Base-by-base conservation (phyloP, 1,284 basidiomycete genomes). In the Cryptococcus sp. region DNA sequence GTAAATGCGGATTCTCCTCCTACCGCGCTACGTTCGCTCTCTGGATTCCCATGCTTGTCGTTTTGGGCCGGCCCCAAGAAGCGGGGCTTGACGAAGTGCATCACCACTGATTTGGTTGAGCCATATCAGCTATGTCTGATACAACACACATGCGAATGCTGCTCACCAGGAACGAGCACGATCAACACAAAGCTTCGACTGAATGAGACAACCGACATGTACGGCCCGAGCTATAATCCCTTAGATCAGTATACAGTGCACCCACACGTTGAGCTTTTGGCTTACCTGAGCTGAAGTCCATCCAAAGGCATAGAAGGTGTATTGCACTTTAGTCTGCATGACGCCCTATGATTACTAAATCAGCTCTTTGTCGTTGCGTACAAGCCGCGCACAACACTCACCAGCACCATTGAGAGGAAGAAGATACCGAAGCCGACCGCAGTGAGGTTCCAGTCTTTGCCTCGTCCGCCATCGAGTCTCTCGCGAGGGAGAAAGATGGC, bases 221-320 rank as follows among this genome's bases (percentile, higher is more conserved):
- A 91, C 63, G 91, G 91, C 8, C 89, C 90, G 15, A 89, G 76
- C 88, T 92, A 27, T 1, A 51, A 41, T 22, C 22, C 38, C n/a
- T 22, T 48, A n/a, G 48, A 50, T 38, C 41, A 20, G 4, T 15
- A 19, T 19, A 27, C 19, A 40, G n/a, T 10, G 42, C 19, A 43
- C 30, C 7, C 30, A 35, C 30, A 35, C 30, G 40, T 30, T 49
- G 38, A 16, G 19, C 41, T 52, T 7, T 25, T 22, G 35, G 77
- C 83, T 60, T 64, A 89, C 88, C 68, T 82, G 81, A 73, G 88
- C 85, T 5, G 88, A 82, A n/a, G 79, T 83, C 91, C 90, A 93
- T 0, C 83, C 82, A 69, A 88, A 93, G 1, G 77, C 81, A 7
- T 82, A 82, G 10, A 85, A 81, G 5, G 86, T 82, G 72, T 88